phyloP scores from a whole-genome alignment of 257 asterid species.

The Salvia hispanica region DNA sequence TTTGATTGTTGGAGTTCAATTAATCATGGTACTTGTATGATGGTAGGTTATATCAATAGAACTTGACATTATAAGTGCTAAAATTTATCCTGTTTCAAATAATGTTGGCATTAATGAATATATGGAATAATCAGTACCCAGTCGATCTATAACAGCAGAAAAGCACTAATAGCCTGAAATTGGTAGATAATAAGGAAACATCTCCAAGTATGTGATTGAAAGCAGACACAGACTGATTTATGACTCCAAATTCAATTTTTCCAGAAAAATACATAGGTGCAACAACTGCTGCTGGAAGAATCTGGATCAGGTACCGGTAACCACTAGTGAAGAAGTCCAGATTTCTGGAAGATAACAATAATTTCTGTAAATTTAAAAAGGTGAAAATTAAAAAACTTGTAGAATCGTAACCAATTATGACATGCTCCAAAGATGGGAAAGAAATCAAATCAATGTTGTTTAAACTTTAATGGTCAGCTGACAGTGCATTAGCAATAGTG shows the following conservation, averaged over 20 bases:
- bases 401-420: conserved; percentile 10
- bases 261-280: conserved; percentile 98
- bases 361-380: conserved; percentile 60
- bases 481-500: conserved; percentile 17
- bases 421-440: conserved; percentile 5
- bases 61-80: not conserved
- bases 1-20: not conserved
- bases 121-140: conserved; percentile 50
- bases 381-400: conserved; percentile 18
- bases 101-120: not conserved
- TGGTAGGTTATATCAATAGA: conserved; percentile 7
- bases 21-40: conserved; percentile 11
- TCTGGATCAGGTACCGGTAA: conserved; percentile 84
- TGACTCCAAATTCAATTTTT: conserved; percentile 93
- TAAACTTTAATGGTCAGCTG: not conserved
- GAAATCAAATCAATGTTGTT: conserved; percentile 15
- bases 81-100: conserved; percentile 1
- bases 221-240: conserved; percentile 86
- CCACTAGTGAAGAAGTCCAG: conserved; percentile 95
- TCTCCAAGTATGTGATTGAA: conserved; percentile 95
- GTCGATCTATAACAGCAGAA: conserved; percentile 86
- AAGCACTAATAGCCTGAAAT: conserved; percentile 95
- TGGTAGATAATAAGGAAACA: conserved; percentile 83
- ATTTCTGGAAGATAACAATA: conserved; percentile 88
- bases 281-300: conserved; percentile 96